phyloP scores from a whole-genome alignment of 352 stramenopile species.

The Pythium rhizo-oryzae region DNA sequence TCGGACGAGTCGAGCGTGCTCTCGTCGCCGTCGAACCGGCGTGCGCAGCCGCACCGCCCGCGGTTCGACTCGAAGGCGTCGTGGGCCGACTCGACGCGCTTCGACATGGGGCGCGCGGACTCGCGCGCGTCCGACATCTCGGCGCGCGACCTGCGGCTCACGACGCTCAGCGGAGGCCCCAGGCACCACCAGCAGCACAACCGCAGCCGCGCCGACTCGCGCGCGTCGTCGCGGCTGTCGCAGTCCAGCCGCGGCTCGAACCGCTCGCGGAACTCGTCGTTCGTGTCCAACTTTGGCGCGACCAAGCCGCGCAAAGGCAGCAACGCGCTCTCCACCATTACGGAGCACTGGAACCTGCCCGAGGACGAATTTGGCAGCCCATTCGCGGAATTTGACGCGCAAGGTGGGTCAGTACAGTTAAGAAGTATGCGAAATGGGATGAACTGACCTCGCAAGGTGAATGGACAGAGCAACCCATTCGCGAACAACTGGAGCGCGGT shows the following conservation, averaged over 20 bases:
- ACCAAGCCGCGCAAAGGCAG: constrained; percentile 69
- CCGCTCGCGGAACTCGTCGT: constrained; percentile 58
- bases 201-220: constrained; percentile 66
- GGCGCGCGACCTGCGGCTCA: constrained; percentile 65
- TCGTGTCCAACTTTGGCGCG: constrained; percentile 81
- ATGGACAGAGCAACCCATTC: constrained; percentile 72
- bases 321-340: constrained; percentile 83
- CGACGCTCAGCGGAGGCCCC: constrained; percentile 39
- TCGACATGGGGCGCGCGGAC: constrained; percentile 83
- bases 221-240: constrained; percentile 59
- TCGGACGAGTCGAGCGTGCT: constrained; percentile 61
- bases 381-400: constrained; percentile 79
- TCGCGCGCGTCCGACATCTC: constrained; percentile 81
- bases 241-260: constrained; percentile 49
- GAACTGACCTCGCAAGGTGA: neutral
- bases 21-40: constrained; percentile 53
- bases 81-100: constrained; percentile 86
- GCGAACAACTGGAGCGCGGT: constrained; percentile 76
- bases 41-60: constrained; percentile 43
- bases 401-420: constrained; percentile 42
- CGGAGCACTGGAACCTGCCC: constrained; percentile 84
- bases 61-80: constrained; percentile 85
- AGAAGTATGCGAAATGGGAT: neutral
- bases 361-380: constrained; percentile 81
- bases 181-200: constrained; percentile 24